Evolutionary conservation across 2,329 filamentous ascomycete genomes (phyloP), one percentile per base, ranked within the genome.

Genomic region (Pseudopithomyces maydicus): DNA sequence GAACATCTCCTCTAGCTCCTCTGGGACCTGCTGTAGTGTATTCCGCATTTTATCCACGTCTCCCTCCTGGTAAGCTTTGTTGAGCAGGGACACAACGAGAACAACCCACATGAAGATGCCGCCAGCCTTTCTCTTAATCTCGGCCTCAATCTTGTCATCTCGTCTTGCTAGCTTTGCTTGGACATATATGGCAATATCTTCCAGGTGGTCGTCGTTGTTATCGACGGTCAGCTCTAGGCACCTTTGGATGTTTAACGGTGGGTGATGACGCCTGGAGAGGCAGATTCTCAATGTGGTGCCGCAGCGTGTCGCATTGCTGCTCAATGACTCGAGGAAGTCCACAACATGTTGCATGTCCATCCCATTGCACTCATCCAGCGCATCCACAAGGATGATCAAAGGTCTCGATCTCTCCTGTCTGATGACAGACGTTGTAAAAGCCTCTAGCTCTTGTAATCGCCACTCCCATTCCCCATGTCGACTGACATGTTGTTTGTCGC

Each of bases 351-450:
- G 68, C 3, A 77, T 67, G 45, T 82, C 66, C 2, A 62, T 52
- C 47, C 79, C 76, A 6, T 79, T 68, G 56, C 79, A 81, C 58
- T 83, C 81, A 39, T 83, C 80, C 2, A 83, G 70, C 0, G 80
- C 81, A 54, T 82, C 80, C 0, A 73, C 60, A 29, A 71, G 63
- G 29, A 49, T 53, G 14, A 61, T 41, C 15, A 69, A 41, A 35
- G 55, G 62, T 15, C 20, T 52, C 33, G 35, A 48, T 33, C 55
- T 39, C 11, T 57, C 48, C n/a, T 56, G 48, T 36, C 52, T 56
- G 26, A 69, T 48, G 19, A 66, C 62, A 20, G 54, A 43, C 41
- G 46, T 52, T 8, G 61, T 52, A 23, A 49, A 54, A 41, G 43
- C 20, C 35, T 42, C 45, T 4, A 54, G 52, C 22, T 54, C 43